phyloP scores from a whole-genome alignment of 768 basidiomycete genomes.

The Mycena galericulata region DNA sequence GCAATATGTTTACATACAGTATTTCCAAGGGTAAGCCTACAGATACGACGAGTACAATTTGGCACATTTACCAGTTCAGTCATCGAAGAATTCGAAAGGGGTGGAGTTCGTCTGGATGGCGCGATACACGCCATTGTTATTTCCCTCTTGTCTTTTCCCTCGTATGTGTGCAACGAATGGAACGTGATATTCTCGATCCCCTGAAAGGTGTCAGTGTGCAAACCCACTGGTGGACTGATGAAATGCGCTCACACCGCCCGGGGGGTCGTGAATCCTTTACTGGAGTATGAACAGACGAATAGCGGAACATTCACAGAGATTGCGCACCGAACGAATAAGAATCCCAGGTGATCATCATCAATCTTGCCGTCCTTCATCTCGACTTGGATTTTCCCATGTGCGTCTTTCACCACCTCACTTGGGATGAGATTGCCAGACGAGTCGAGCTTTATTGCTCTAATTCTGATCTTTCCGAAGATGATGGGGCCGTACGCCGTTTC shows the following conservation, averaged over 20 bases:
- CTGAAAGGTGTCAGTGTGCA: constrained; percentile 48
- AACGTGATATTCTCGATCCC: constrained; percentile 74
- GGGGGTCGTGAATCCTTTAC: constrained; percentile 79
- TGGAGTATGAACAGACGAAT: constrained; percentile 4
- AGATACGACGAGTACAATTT: no score
- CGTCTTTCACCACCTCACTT: constrained; percentile 14
- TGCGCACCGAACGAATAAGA: constrained; percentile 19
- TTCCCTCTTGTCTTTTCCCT: constrained; percentile 63
- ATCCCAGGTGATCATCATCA: constrained; percentile 41
- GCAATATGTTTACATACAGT: no score
- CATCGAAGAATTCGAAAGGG: no score
- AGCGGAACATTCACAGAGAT: constrained; percentile 3
- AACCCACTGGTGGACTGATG: not conserved
- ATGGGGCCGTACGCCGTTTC: constrained; percentile 74
- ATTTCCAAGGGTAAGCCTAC: no score
- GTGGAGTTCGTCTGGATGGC: no score
- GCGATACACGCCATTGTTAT: constrained; percentile 55
- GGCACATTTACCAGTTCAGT: no score
- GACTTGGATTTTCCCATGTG: constrained; percentile 47
- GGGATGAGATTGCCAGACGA: constrained; percentile 21
- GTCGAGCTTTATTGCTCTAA: constrained; percentile 65
- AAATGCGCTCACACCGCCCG: constrained; percentile 66
- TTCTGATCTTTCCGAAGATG: constrained; percentile 80
- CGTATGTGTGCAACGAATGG: constrained; percentile 79
- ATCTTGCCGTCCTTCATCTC: constrained; percentile 48